These are phyloP conservation scores for Alternaria hordeiaustralica DNA, from an alignment of 2,329 filamentous ascomycete species.

Conservation along the genomic window DNA sequence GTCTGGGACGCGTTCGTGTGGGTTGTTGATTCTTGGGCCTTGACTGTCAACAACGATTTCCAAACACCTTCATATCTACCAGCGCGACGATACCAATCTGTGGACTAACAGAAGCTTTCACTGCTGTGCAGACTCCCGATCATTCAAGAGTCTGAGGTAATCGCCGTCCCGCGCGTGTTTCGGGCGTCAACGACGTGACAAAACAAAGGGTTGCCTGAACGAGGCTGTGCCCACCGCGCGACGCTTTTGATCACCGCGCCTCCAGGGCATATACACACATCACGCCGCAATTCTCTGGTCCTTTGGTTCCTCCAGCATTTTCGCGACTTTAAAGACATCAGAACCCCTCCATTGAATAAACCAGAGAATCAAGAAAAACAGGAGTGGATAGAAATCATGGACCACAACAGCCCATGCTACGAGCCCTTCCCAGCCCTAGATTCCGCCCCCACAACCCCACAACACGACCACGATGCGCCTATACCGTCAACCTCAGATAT, in stretches of 20 bases:
- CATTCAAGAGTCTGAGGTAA: not conserved
- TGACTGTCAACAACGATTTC: not conserved
- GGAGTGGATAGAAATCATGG: not conserved
- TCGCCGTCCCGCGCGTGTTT: not conserved
- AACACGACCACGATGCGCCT: not conserved
- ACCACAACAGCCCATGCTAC: not conserved
- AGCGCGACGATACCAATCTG: not conserved
- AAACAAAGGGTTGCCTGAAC: slow-evolving; percentile 10
- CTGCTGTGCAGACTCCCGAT: not conserved
- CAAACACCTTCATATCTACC: not conserved
- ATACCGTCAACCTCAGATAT: not conserved
- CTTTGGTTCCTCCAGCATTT: not conserved
- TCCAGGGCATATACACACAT: not conserved
- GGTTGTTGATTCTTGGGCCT: not conserved
- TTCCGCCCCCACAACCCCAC: slow-evolving; percentile 1
- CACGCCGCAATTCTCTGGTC: not conserved
- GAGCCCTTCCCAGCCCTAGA: slow-evolving; percentile 3
- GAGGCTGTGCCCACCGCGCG: slow-evolving; percentile 8
- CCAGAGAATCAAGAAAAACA: not conserved
- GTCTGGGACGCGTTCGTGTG: not conserved
- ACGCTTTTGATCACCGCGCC: not conserved
- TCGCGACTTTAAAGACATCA: not conserved
- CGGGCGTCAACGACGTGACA: not conserved
- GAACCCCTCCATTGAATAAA: too few species aligned
- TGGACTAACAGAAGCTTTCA: not conserved